Conservation (phyloP, 805 yeast species). For the Saccharomyces paradoxus region DNA sequence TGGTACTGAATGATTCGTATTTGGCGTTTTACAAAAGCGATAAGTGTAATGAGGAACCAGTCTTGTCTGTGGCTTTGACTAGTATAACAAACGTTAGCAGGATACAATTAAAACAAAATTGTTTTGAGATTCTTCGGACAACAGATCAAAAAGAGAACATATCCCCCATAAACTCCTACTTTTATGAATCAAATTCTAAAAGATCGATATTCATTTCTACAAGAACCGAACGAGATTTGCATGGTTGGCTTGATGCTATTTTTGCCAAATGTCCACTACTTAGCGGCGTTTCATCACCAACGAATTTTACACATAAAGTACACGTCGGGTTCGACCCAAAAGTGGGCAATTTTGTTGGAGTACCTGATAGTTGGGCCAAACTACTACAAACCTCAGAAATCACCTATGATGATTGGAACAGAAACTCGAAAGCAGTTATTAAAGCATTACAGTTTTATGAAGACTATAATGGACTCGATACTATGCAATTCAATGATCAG, state of each 20-base stretch:
- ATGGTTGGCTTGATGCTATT: slow-evolving; percentile 86
- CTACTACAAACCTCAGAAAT: slow-evolving; percentile 50
- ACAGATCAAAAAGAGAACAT: slow-evolving; percentile 12
- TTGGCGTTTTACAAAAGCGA: slow-evolving; percentile 68
- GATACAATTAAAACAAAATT: slow-evolving; percentile 59
- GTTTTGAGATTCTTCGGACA: slow-evolving; percentile 65
- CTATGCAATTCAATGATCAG: not conserved
- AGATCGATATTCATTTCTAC: slow-evolving; percentile 64
- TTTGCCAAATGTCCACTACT: slow-evolving; percentile 58
- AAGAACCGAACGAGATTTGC: slow-evolving; percentile 65
- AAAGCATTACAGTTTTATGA: slow-evolving; percentile 79
- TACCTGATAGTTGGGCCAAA: slow-evolving; percentile 77
- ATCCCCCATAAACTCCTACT: slow-evolving; percentile 2
- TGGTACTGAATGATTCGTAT: slow-evolving; percentile 64
- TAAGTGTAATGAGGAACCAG: slow-evolving; percentile 33
- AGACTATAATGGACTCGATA: slow-evolving; percentile 31
- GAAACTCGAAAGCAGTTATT: slow-evolving; percentile 91
- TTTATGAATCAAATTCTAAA: slow-evolving; percentile 23
- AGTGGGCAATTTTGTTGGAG: slow-evolving; percentile 74
- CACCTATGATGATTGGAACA: slow-evolving; percentile 83
- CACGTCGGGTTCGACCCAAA: slow-evolving; percentile 78
- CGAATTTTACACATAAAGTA: slow-evolving; percentile 87
- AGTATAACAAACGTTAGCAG: slow-evolving; percentile 54
- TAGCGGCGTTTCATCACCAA: slow-evolving; percentile 73
- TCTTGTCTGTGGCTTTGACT: slow-evolving; percentile 44